A percentile compares a stretch with the other conserved stretches of the same genome.
These are phyloP conservation scores for Gynochthodes officinalis DNA, from an alignment of 257 asterid species.

Conservation along the genomic window DNA sequence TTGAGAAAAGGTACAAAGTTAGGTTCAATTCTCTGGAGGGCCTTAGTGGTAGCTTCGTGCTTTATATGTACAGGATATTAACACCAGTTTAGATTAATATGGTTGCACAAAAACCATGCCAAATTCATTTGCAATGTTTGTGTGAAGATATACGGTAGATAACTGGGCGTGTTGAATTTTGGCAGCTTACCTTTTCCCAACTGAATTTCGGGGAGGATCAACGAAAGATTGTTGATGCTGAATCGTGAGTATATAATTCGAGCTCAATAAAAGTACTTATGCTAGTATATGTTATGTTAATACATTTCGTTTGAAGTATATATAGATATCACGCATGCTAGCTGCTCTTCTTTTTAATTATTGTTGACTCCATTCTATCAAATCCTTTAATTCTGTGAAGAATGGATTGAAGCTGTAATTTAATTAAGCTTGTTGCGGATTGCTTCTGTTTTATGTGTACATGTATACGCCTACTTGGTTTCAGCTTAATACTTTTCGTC, in stretches of 20 bases:
- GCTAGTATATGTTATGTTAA: background rate
- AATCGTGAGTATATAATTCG: background rate
- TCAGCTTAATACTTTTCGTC: no score
- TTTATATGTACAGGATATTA: no score
- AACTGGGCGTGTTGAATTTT: background rate
- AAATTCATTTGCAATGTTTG: no score
- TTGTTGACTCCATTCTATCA: background rate
- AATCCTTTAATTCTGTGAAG: background rate
- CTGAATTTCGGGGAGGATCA: conserved; percentile 12
- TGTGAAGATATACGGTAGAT: no score
- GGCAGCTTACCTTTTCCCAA: conserved; percentile 54
- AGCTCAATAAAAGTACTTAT: background rate
- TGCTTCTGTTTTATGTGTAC: background rate
- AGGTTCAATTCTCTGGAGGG: no score
- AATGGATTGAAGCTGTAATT: background rate
- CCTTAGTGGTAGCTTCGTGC: no score
- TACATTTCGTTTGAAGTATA: background rate
- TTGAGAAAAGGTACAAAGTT: no score
- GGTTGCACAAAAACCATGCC: no score
- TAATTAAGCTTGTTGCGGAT: background rate
- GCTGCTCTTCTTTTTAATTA: background rate
- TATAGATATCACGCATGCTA: background rate
- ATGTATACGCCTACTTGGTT: no score
- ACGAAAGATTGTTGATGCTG: background rate
- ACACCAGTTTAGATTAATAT: no score